These are phyloP conservation scores for Cercospora beticola DNA, from an alignment of 2,329 filamentous ascomycete species.

Conservation along the genomic window DNA sequence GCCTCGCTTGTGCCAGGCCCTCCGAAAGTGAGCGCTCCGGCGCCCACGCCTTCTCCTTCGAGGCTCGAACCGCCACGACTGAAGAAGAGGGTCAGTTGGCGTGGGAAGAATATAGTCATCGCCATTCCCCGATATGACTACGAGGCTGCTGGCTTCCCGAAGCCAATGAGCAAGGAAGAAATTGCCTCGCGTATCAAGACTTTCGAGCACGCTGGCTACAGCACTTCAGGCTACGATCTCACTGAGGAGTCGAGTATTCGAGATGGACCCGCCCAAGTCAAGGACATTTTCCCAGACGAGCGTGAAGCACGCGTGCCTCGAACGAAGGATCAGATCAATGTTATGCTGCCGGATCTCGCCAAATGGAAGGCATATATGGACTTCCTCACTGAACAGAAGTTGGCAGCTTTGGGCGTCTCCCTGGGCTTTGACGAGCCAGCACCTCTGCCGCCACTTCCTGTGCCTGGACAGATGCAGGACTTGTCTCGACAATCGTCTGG, in stretches of 20 bases:
- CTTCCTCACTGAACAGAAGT: constrained; percentile 83
- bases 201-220: constrained; percentile 70
- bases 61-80: constrained; percentile 38
- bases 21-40: not conserved
- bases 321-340: constrained; percentile 53
- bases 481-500: constrained; percentile 71
- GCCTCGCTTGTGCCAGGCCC: constrained; percentile 9
- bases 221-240: constrained; percentile 67
- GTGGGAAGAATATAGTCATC: constrained; percentile 48
- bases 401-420: constrained; percentile 85
- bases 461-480: constrained; percentile 40
- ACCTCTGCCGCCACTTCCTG: constrained; percentile 43
- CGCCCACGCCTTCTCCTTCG: constrained; percentile 13
- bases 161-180: constrained; percentile 51
- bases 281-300: constrained; percentile 65
- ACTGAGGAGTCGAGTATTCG: constrained; percentile 41
- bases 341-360: constrained; percentile 69
- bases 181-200: constrained; percentile 62
- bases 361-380: constrained; percentile 78
- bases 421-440: constrained; percentile 68
- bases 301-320: constrained; percentile 35
- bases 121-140: constrained; percentile 46
- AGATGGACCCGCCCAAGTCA: constrained; percentile 55
- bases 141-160: constrained; percentile 44
- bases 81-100: constrained; percentile 48